Conservation (phyloP, 139 green algal genomes). For the Picochlorum sp. region DNA sequence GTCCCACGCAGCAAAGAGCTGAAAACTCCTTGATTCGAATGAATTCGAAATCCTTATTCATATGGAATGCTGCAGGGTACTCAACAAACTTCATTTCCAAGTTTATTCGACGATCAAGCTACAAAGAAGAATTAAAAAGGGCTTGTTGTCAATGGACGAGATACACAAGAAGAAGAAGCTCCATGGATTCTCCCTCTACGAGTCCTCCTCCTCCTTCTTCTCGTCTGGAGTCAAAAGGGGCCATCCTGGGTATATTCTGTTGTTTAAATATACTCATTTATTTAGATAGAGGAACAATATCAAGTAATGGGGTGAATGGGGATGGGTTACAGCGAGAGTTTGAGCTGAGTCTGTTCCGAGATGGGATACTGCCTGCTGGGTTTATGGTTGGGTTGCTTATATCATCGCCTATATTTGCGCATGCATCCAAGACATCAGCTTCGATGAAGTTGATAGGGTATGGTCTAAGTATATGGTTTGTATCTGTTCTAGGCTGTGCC, state of each 20-base stretch:
- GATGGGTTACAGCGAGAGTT: slow-evolving; percentile 63
- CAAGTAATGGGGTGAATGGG: slow-evolving; percentile 88
- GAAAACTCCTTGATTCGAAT: slow-evolving; percentile 4
- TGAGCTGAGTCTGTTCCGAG: slow-evolving; percentile 63
- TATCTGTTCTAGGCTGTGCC: slow-evolving; percentile 60
- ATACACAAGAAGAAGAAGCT: no score
- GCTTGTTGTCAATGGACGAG: no score
- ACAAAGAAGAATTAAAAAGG: no score
- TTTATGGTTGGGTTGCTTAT: slow-evolving; percentile 95
- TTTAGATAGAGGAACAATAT: slow-evolving; percentile 82
- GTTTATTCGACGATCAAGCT: no score
- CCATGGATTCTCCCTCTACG: no score
- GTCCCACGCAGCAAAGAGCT: no score
- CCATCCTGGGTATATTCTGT: slow-evolving; percentile 48
- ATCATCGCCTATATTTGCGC: slow-evolving; percentile 81
- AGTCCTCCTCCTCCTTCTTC: no score
- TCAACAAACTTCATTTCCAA: no score
- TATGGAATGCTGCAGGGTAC: no score
- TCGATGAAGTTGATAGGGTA: slow-evolving; percentile 73
- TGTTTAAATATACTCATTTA: slow-evolving; percentile 80
- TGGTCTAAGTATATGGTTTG: slow-evolving; percentile 76
- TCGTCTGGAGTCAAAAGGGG: no score
- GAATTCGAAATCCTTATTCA: not conserved
- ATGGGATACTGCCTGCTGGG: slow-evolving; percentile 77
- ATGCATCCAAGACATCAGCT: slow-evolving; percentile 49